Percentiles rank a stretch among this genome's conserved stretches.
Evolutionary conservation across 202 grass and related monocot genomes (phyloP).

Genomic region (Thinopyrum obtusiflorum): DNA sequence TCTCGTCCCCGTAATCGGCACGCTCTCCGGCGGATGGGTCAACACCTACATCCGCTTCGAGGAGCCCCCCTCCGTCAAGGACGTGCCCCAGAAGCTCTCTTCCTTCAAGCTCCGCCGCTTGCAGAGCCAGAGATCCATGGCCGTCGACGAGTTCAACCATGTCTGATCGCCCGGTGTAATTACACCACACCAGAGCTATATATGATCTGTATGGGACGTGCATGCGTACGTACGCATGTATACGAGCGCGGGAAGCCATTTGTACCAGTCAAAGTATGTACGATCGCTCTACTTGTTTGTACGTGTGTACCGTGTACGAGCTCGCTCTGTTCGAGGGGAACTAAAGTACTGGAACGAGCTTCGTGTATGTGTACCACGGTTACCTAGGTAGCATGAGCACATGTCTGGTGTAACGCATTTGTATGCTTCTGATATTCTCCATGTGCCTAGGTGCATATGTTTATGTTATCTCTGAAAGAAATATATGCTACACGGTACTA

Average conservation of each 20-base stretch:
- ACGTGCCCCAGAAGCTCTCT: slow-evolving; percentile 47
- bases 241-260: not conserved
- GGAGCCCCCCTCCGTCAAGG: slow-evolving; percentile 25
- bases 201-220: not conserved
- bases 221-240: not conserved
- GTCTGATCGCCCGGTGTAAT: slow-evolving; percentile 18
- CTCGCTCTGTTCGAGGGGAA: slow-evolving; percentile 4
- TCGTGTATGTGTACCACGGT: not conserved
- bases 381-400: not conserved
- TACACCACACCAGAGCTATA: not conserved
- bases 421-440: not conserved
- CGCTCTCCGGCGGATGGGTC: too few species aligned
- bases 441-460: not conserved
- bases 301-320: not conserved
- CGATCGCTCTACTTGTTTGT: not conserved
- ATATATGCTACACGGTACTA: too few species aligned
- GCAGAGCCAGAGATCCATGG: slow-evolving; percentile 58
- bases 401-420: not conserved
- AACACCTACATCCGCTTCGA: slow-evolving; percentile 83
- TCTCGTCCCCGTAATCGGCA: slow-evolving; percentile 77
- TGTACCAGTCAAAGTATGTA: slow-evolving; percentile 12
- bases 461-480: too few species aligned
- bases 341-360: not conserved
- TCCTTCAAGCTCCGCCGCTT: slow-evolving; percentile 95
- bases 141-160: slow-evolving; percentile 50